Evolutionary conservation across 768 basidiomycete species (phyloP), one percentile per base, ranked within the genome.

Genomic region (Phaffia tasmanica): DNA sequence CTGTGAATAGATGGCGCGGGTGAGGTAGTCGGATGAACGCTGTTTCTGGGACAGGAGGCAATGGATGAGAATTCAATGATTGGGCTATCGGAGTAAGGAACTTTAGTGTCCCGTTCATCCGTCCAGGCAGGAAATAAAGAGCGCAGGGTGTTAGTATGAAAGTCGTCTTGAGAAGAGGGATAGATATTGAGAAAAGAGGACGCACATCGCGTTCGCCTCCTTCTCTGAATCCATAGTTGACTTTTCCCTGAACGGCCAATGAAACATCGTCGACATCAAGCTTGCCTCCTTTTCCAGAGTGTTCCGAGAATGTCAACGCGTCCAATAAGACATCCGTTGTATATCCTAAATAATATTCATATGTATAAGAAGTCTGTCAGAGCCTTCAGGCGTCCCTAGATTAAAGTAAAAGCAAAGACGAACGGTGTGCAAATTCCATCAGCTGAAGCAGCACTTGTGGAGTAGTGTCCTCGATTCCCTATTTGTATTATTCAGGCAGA

Each of bases 401-500:
- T 4, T 9, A 21, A 23, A 32, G n/a, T 25, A 23, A 3, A 16
- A 56, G 35, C 19, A 49, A 46, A 47, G 55, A 56, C 77, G 62
- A 23, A 79, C 79, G 77, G 69, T 79, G 77, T 1, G 79, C 74
- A 62, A 80, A 80, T 67, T 80, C 78, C 59, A 78, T 71, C 30
- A 80, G 71, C 71, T 78, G 77, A 35, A 77, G 76, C 0, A 80
- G 73, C n/a, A 79, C 79, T 29, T 77, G 72, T 57, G 79, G 77
- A 53, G 79, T 77, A 11, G 76, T 76, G 61, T 79, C 78, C 30
- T 76, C 73, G n/a, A 78, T 73, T 0, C 78, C 78, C 67, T 69
- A 49, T 2, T 16, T 3, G 16, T 23, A 16, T 19, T 23, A 27
- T 35, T n/a, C 19, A 9, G 19, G 5, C 16, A 48, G 18, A 18